Percentiles rank a stretch among this genome's conserved stretches.
phyloP scores from a whole-genome alignment of 352 stramenopile genomes.

The Phytophthora sojae region DNA sequence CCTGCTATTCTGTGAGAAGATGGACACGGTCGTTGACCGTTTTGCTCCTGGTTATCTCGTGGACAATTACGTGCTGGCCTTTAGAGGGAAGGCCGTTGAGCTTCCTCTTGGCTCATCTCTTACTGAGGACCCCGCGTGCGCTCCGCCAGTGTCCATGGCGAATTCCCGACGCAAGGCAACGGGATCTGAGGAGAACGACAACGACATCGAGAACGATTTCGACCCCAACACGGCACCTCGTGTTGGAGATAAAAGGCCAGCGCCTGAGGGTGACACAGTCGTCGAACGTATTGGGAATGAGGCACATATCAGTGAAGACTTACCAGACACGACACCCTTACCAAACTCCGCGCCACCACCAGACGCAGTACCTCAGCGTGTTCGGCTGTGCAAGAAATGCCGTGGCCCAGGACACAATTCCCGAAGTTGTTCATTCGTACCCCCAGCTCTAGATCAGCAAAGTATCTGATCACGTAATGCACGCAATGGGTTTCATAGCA shows the following conservation, averaged over 20 bases:
- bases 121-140: conserved; percentile 24
- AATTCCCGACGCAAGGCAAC: not conserved
- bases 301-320: not conserved
- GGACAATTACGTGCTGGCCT: conserved; percentile 46
- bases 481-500: not conserved
- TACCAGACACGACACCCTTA: conserved; percentile 1
- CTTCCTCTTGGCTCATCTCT: conserved; percentile 51
- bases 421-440: conserved; percentile 51
- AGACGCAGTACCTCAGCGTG: conserved; percentile 14
- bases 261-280: conserved; percentile 4
- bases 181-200: not conserved
- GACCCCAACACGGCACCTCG: not conserved
- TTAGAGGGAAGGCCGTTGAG: conserved; percentile 51
- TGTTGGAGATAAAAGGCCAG: conserved; percentile 21
- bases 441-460: conserved; percentile 14
- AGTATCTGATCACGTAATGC: conserved; percentile 8
- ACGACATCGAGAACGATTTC: not conserved
- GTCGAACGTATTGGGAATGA: not conserved
- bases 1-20: conserved; percentile 59
- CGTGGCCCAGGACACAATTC: conserved; percentile 56
- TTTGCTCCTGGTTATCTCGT: conserved; percentile 60
- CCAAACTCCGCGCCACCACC: not conserved
- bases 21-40: conserved; percentile 49
- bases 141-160: conserved; percentile 17
- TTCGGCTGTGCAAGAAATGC: conserved; percentile 61